Evolutionary conservation across 2,329 filamentous ascomycete species (phyloP), one percentile per base, ranked within the genome.

Genomic region (Pseudomassariella vexata): DNA sequence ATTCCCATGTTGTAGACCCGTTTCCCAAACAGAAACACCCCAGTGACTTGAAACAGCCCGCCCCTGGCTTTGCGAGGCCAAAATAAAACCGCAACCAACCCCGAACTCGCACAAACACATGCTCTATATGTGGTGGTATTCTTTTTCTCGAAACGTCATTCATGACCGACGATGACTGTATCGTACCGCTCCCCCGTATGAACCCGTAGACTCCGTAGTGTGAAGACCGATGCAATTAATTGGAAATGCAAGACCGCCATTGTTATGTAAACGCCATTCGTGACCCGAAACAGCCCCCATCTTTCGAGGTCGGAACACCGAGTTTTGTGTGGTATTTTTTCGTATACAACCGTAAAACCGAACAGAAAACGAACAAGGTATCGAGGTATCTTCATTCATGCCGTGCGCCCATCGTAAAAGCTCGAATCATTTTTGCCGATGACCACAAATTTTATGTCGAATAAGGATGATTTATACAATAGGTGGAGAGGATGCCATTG

Each of bases 381-480:
- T 68, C 63, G 56, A 64, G 49, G 60, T 24, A 60, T 59, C 50
- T 52, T 53, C 48, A 51, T 44, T 62, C 59, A 56, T 60, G 43
- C 51, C 48, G 49, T 49, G 51, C 54, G 61, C 56, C 57, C 59
- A 57, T 54, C 41, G 40, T 47, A 29, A 45, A 47, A 49, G 41
- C 45, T 44, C 40, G 31, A 37, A 33, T 32, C 36, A 37, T 42
- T 37, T 38, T 49, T 38, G 46, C 45, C 42, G 46, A 51, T 51
- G 47, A 47, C 50, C 52, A 51, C 48, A 44, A 49, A 50, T 46
- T 47, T 53, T 63, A 58, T 67, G 60, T 65, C 55, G 60, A 63
- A 59, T 60, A 61, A 60, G 53, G 55, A 60, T 67, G 57, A n/a
- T 66, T 69, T 67, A 50, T 68, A 69, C 63, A 68, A 49, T 53